Conservation (phyloP, 2,329 filamentous ascomycete species). For the Cladorrhinum sp. region DNA sequence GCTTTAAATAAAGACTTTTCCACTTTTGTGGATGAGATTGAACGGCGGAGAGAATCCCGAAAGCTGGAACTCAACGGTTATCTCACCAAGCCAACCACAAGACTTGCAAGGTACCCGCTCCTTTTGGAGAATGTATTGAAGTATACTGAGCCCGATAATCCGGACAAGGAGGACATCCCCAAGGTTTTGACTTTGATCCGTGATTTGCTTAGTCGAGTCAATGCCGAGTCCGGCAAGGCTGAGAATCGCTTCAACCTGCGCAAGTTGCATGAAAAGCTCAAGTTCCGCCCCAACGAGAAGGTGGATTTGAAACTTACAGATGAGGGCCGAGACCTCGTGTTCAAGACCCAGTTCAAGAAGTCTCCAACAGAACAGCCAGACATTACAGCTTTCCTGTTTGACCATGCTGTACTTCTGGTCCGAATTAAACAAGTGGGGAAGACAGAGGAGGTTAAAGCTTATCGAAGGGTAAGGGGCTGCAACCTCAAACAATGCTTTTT, state of each 20-base stretch:
- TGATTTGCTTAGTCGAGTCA: constrained; percentile 82
- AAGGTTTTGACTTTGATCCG: constrained; percentile 84
- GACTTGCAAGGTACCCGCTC: constrained; percentile 88
- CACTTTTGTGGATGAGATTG: constrained; percentile 93
- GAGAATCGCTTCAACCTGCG: constrained; percentile 97
- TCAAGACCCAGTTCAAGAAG: constrained; percentile 94
- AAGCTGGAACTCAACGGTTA: constrained; percentile 98
- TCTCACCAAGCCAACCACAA: constrained; percentile 93
- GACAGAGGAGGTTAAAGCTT: constrained; percentile 90
- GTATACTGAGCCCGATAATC: constrained; percentile 82
- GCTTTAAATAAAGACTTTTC: constrained; percentile 79
- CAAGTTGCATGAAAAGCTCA: constrained; percentile 85
- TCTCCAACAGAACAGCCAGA: constrained; percentile 81
- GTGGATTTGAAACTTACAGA: constrained; percentile 94
- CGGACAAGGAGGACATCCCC: constrained; percentile 88
- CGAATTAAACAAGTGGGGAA: constrained; percentile 90
- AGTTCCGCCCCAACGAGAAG: constrained; percentile 84
- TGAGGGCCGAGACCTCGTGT: constrained; percentile 86
- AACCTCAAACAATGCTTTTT: not conserved
- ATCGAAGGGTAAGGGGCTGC: constrained; percentile 59
- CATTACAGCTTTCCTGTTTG: constrained; percentile 92
- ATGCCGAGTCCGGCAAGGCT: constrained; percentile 91
- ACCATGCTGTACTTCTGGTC: constrained; percentile 90
- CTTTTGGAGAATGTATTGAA: constrained; percentile 89
- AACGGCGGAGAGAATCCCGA: constrained; percentile 90